phyloP scores from a whole-genome alignment of 2,329 filamentous ascomycete genomes.

The Acephala macrosclerotiorum region DNA sequence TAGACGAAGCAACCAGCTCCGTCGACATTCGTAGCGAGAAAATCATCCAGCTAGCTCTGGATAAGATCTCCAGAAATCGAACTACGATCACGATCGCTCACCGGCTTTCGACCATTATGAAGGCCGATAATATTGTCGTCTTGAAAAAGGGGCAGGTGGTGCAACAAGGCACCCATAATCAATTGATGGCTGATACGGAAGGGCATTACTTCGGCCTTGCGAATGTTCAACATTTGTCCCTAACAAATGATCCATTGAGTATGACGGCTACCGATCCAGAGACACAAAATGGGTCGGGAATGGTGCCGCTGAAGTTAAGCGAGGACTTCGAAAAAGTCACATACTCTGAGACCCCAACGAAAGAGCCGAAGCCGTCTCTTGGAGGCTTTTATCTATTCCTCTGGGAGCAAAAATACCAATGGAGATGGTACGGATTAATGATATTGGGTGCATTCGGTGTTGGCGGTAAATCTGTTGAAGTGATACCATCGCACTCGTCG shows the following conservation, averaged over 20 bases:
- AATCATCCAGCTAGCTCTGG: conserved; percentile 61
- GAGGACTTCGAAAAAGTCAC: too few species aligned
- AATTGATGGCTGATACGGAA: conserved; percentile 63
- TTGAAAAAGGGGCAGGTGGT: conserved; percentile 74
- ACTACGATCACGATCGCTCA: conserved; percentile 71
- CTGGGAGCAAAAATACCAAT: too few species aligned
- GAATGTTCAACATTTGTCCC: conserved; percentile 56
- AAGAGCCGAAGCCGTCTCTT: too few species aligned
- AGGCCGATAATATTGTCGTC: conserved; percentile 81
- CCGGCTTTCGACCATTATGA: conserved; percentile 75
- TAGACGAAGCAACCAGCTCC: conserved; percentile 72
- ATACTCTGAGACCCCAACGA: too few species aligned
- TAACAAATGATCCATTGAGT: conserved; percentile 32
- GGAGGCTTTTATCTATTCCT: too few species aligned
- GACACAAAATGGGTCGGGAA: too few species aligned
- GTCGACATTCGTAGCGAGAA: conserved; percentile 52
- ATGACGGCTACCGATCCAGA: too few species aligned
- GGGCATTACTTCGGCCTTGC: conserved; percentile 75
- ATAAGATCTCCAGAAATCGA: conserved; percentile 58
- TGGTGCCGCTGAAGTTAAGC: too few species aligned
- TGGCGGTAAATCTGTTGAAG: too few species aligned
- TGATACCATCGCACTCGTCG: too few species aligned
- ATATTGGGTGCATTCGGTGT: too few species aligned
- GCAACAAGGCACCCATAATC: conserved; percentile 79
- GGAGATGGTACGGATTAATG: too few species aligned